Conservation (phyloP, 257 asterid species). For the Capsicum chinense region DNA sequence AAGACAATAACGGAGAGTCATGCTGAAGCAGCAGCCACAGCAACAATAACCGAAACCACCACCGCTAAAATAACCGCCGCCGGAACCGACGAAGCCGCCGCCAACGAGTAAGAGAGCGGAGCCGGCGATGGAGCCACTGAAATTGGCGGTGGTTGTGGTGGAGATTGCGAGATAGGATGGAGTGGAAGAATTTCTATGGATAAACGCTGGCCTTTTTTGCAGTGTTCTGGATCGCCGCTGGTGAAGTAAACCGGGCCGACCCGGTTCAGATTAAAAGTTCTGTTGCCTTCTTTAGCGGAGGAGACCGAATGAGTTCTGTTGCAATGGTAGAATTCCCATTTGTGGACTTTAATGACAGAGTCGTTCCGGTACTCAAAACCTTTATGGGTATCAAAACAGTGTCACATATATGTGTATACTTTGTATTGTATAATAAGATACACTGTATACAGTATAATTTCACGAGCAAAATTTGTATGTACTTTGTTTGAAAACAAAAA, state of each 20-base stretch:
- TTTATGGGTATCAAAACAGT: background rate
- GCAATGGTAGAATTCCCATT: constrained; percentile 83
- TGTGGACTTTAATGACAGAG: constrained; percentile 63
- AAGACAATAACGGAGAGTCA: background rate
- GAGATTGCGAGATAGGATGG: constrained; percentile 36
- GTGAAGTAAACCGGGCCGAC: constrained; percentile 57
- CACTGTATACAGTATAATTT: no score
- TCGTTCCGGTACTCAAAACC: constrained; percentile 79
- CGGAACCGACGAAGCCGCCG: background rate
- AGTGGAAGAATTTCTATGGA: constrained; percentile 53
- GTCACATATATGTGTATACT: background rate
- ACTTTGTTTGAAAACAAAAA: no score
- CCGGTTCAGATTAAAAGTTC: constrained; percentile 49
- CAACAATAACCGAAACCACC: background rate
- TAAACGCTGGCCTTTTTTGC: constrained; percentile 61
- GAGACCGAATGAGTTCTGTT: constrained; percentile 52
- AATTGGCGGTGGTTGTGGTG: constrained; percentile 8
- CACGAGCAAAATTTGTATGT: no score
- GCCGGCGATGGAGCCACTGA: constrained; percentile 43
- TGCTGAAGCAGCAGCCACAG: background rate
- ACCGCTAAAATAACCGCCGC: constrained; percentile 20
- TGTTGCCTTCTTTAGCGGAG: constrained; percentile 59
- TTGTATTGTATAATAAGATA: no score
- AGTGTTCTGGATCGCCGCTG: constrained; percentile 62
- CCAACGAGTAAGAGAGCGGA: constrained; percentile 36